Base-by-base conservation (phyloP, 2,329 filamentous ascomycete species). In the Phyllosticta citriasiana region DNA sequence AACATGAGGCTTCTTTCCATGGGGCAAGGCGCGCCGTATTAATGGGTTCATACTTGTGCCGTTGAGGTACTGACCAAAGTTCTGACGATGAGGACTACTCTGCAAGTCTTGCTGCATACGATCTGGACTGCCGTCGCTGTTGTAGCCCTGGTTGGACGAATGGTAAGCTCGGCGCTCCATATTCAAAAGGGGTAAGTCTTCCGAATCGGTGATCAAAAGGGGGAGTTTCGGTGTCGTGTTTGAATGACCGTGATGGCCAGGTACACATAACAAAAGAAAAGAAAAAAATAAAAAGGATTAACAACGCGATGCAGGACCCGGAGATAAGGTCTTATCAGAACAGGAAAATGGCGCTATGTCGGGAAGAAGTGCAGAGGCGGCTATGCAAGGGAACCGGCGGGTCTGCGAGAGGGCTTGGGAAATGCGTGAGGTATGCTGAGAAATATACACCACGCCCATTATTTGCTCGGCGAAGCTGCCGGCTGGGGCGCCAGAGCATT, bases 1-100 rank as follows among this genome's bases (percentile, higher is more conserved):
- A 51, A 90, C 74, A 64, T 84, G 84, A 7, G 82, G 81, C 53
- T 68, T 72, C 70, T 72, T 74, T 70, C 73, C 74, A 10, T n/a
- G 19, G n/a, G 65, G 62, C 25, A 68, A 66, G 19, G 65, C 64
- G 63, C 71, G 68, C 10, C 69, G 67, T 25, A 74, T 65, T 67
- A 73, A 73, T 7, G 62, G 52, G 2, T 56, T 57, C 9, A 53
- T 60, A 4, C 53, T 30, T 3, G 55, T 55, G 10, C 67, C 63
- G 53, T 40, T 12, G 14, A 19, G 19, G 30, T n/a, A 4, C 4
- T 53, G 55, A 9, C 12, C 14, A 57, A 61, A 66, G 27, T 61
- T 58, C 22, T 66, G 64, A 22, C 67, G 66, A 64, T 71, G 69
- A 10, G 67, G 67, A 22, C 70, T 70, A n/a, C 62, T 63, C 4